Evolutionary conservation across 495 filamentous ascomycete genomes (phyloP).

Genomic region (Aspergillus asperescens): DNA sequence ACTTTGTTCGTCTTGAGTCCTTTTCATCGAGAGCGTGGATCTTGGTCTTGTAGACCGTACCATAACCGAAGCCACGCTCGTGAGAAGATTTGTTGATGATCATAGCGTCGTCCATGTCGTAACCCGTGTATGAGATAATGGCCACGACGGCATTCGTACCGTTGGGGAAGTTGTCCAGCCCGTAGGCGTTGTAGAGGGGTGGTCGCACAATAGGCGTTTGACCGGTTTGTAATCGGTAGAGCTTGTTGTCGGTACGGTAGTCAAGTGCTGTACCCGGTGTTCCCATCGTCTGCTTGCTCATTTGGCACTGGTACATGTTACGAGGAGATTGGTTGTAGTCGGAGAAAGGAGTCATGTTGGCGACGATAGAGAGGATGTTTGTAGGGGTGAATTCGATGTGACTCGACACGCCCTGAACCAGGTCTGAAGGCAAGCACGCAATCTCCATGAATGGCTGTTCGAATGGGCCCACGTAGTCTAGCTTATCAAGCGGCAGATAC

Average conservation of each 20-base stretch:
- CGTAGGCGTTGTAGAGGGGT: slow-evolving; percentile 90
- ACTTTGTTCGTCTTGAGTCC: slow-evolving; percentile 51
- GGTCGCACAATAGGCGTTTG: slow-evolving; percentile 92
- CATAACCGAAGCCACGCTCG: slow-evolving; percentile 94
- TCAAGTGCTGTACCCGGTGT: slow-evolving; percentile 82
- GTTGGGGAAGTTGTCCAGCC: slow-evolving; percentile 96
- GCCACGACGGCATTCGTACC: slow-evolving; percentile 96
- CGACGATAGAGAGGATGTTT: slow-evolving; percentile 94
- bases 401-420: slow-evolving; percentile 78
- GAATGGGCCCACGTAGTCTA: slow-evolving; percentile 84
- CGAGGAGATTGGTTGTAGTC: slow-evolving; percentile 98
- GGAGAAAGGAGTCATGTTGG: slow-evolving; percentile 98
- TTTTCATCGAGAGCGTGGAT: slow-evolving; percentile 73
- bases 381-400: slow-evolving; percentile 95
- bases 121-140: slow-evolving; percentile 97
- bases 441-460: slow-evolving; percentile 99
- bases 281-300: slow-evolving; percentile 99
- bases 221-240: slow-evolving; percentile 89
- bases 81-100: slow-evolving; percentile 97
- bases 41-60: slow-evolving; percentile 97
- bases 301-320: slow-evolving; percentile 99
- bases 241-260: slow-evolving; percentile 94
- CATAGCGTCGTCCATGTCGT: slow-evolving; percentile 99
- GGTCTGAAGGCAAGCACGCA: slow-evolving; percentile 76
- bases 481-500: slow-evolving; percentile 76